Percentiles rank a stretch among this genome's conserved stretches.
These are phyloP conservation scores for Maudiozyma barnettii DNA, from an alignment of 805 yeast genomes.

Conservation along the genomic window DNA sequence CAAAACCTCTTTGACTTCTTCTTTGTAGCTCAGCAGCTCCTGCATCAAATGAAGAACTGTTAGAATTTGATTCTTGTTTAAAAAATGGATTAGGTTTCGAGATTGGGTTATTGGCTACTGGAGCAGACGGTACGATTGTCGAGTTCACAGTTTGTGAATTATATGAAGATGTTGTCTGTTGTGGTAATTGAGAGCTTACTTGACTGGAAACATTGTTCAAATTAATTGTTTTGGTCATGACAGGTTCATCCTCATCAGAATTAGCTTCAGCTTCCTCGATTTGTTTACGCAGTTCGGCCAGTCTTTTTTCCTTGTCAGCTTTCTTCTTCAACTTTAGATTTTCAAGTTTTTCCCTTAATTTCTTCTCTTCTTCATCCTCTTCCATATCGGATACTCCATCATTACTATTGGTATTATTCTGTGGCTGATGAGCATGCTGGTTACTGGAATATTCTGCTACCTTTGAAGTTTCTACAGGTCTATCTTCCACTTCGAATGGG, in stretches of 20 bases:
- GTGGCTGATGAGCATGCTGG: neutral
- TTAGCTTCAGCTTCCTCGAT: conserved; percentile 43
- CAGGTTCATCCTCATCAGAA: conserved; percentile 26
- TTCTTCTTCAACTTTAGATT: conserved; percentile 42
- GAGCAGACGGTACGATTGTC: neutral
- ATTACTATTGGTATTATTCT: neutral
- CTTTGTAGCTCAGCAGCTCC: conserved; percentile 54
- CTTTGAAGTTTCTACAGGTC: conserved; percentile 7
- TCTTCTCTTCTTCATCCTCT: conserved; percentile 37
- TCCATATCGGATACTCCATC: conserved; percentile 23
- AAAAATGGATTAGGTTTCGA: conserved; percentile 46
- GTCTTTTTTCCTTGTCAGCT: conserved; percentile 49
- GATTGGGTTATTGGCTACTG: conserved; percentile 4
- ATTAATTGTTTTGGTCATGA: neutral
- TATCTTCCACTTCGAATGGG: conserved; percentile 5
- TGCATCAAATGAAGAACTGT: conserved; percentile 36
- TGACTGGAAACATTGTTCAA: neutral
- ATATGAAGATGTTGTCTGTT: neutral
- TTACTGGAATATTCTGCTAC: neutral
- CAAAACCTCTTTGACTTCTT: conserved; percentile 51
- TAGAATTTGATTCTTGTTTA: conserved; percentile 23
- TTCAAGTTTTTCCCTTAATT: conserved; percentile 31
- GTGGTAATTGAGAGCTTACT: neutral
- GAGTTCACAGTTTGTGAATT: neutral
- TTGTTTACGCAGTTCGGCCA: conserved; percentile 49